Base-by-base conservation (phyloP, 2,329 filamentous ascomycete genomes). In the Monascus ruber region DNA sequence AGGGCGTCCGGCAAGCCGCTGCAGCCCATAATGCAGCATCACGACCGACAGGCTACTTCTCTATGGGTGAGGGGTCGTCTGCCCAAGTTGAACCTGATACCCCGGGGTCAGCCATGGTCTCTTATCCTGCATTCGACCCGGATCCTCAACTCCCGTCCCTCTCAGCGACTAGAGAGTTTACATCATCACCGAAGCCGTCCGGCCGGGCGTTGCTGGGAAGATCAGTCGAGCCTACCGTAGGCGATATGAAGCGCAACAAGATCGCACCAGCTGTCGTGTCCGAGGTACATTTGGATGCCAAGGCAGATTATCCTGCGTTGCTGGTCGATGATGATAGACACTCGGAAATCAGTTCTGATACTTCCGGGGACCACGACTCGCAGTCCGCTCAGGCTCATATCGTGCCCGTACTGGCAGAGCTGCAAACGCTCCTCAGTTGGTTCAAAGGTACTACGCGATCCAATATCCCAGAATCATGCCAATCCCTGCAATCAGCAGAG, bases 181-280 rank as follows among this genome's bases (percentile, higher is more conserved):
- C 49, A 2, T 52, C 55, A 1, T 51, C 46, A 6, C 48, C 55
- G 1, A 54, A 49, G 26, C 47, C 50, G 9, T 46, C 39, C 7
- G 52, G 57, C 6, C 53, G 54, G 39, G 53, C 53, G 35, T 47
- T 66, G 1, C 45, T 65, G 9, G 55, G 49, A 10, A 52, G 42
- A 35, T 37, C 41, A 10, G 25, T 37, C 5, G 42, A 47, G 26
- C 31, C 41, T 11, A 34, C 36, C 7, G 35, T 35, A 36, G 36
- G 49, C 2, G 37, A 47, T 34, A 40, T 37, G 6, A 28, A 41
- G n/a, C 40, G 46, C 6, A 45, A 46, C 11, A 59, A 63, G 26
- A 41, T 52, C 5, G 64, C 62, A 2, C 54, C 58, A 2, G 60
- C 63, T 17, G 45, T 66, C 1, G 56, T 65, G 24, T 63, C 60